Evolutionary conservation across 2,329 filamentous ascomycete species (phyloP), one percentile per base, ranked within the genome.

Genomic region (Colletotrichum aenigma): DNA sequence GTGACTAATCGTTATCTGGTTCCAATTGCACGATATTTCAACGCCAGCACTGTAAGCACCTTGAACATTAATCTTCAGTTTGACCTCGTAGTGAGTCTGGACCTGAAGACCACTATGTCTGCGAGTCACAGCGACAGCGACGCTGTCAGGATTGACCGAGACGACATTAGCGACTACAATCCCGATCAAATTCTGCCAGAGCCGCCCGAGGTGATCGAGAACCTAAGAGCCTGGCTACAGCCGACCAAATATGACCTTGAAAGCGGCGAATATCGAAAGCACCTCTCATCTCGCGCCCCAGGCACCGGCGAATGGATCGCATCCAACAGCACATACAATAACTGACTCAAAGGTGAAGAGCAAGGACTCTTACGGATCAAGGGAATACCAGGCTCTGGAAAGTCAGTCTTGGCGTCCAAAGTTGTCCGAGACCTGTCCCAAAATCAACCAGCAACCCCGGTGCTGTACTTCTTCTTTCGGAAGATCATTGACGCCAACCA

Each of bases 381-480:
- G 15, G 85, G 85, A 0, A 83, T 85, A 15, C 82, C 84, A 0
- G 84, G 85, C 1, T 82, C 82, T 4, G 86, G 67, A 4, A 75
- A 75, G 18, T 75, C 72, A n/a, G 72, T 71, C 2, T 9, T 75
- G 21, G 52, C 72, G 12, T 30, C 65, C 32, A 16, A 10, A 10
- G 10, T 60, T 2, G 26, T 60, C 7, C 26, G 5, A 28, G 13
- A 28, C 5, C 26, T 32, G 8, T 28, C 36, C 28, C n/a, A 61
- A 61, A 43, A 34, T 3, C 52, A 56, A 2, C 52, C 52, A 7
- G 52, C 4, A 78, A 56, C 28, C 18, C 82, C 83, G 0, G 81
- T 86, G 1, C 77, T 86, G 0, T 84, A 81, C 76, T 86, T 86
- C 76, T 86, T 86, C 78, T 86, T 85, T 55, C 81, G 84, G 1